Base-by-base conservation (phyloP, 148 eudicot species). In the Arbutus unedo region DNA sequence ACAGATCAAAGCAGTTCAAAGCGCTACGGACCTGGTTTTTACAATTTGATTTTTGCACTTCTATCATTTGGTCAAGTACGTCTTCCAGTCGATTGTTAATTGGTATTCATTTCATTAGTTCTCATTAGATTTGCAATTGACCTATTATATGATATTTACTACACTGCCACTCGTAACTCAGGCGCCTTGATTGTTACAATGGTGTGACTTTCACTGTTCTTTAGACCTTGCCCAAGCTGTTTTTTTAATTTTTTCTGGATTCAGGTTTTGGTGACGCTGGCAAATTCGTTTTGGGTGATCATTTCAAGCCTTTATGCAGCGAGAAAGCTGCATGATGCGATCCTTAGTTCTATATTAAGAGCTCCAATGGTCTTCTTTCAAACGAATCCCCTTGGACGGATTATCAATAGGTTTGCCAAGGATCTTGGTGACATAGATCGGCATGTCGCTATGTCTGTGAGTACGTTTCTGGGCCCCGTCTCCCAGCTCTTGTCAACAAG, bases 341-440 rank as follows among this genome's bases (percentile, higher is more conserved):
- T 96, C 97, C 99, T 96, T 44, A 90, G 84, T 80, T 94, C 99
- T 57, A 89, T 96, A 49, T 84, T 96, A 83, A 85, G 92, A 85
- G 99, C 99, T 86, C 99, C 99, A 31, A 94, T 96, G 99, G 94
- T 93, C 76, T 96, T 96, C 84, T 96, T 94, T 83, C 96, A 96
- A 82, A 94, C 99, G 72, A 96, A 94, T 87, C 99, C 98, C 44
- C 94, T 96, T 80, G 99, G 99, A 75, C 89, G 99, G 53, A 87
- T 96, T 79, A 94, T 96, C 85, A 96, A 96, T 86, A 93, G 99
- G 81, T 94, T 96, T 83, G 95, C 99, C 6, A 96, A 96, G 92
- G 99, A 96, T 86, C 87, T 91, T 25, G 94, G 99, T 77, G 99
- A 96, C 82, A 91, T 96, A 72, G 99, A 96, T 83, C 83, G 99